Base-by-base conservation (phyloP, 371 early-diverging fungal genomes). In the Zancudomyces culisetae region DNA sequence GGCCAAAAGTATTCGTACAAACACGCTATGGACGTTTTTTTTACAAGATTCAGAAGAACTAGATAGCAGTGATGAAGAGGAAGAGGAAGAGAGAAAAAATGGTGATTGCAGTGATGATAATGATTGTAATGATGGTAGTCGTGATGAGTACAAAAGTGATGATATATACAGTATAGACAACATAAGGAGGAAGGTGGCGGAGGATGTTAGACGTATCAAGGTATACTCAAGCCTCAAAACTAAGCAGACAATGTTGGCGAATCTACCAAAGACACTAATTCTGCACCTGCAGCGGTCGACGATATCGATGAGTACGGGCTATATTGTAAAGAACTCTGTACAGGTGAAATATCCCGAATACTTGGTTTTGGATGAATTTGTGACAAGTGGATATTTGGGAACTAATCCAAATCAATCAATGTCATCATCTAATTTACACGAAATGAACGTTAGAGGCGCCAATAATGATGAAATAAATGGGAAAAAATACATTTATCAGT, bases 201-300 rank as follows among this genome's bases (percentile, higher is more conserved):
- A n/a, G n/a, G n/a, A n/a, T n/a, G n/a, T n/a, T n/a, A n/a, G n/a
- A n/a, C n/a, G n/a, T n/a, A n/a, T n/a, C n/a, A 51, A 45, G 35
- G 35, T 15, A 15, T 35, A 35, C 35, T 35, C 35, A 35, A 35
- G 15, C 10, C 35, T 35, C 8, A 70, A 69, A 41, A 71, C 72
- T 27, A 83, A 79, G 53, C 81, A 80, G 53, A 68, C 72, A 24
- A 75, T 72, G 65, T 51, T 77, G 52, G 76, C 75, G 26, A 64
- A 66, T 61, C 71, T 72, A 29, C 81, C 77, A 2, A 68, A 63
- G 15, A 69, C 75, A 18, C 70, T 90, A 21, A 80, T 78, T 51
- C 71, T 90, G 1, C 89, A 90, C 47, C 70, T 90, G 53, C 77
- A 79, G 50, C 79, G 91, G 3, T 85, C 86, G 1, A 71, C 81